Evolutionary conservation across 1,139 yeast genomes (phyloP).

Genomic region (Yamadazyma oceani): DNA sequence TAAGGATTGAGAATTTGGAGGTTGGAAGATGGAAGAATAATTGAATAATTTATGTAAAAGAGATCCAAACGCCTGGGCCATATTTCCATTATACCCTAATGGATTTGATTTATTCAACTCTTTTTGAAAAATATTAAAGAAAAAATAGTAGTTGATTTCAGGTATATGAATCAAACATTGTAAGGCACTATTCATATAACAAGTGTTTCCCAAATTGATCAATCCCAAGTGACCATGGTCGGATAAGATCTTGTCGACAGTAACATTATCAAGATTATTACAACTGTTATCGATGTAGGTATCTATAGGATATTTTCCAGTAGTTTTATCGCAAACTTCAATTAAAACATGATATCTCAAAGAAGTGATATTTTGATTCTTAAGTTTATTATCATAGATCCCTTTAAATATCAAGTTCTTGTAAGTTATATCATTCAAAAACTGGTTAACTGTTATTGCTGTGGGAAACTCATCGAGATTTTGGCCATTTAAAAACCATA

Average conservation of each 20-base stretch:
- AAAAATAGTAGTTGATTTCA: slow-evolving; percentile 75
- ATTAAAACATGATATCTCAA: slow-evolving; percentile 33
- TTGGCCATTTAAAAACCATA: slow-evolving; percentile 40
- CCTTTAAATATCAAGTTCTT: slow-evolving; percentile 32
- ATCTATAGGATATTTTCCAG: slow-evolving; percentile 30
- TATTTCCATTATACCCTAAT: slow-evolving; percentile 78
- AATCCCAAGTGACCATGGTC: slow-evolving; percentile 57
- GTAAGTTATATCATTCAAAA: slow-evolving; percentile 31
- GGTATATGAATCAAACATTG: slow-evolving; percentile 90
- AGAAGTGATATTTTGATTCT: slow-evolving; percentile 31
- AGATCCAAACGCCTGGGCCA: slow-evolving; percentile 73
- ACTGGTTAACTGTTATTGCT: slow-evolving; percentile 25
- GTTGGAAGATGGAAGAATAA: slow-evolving; percentile 6
- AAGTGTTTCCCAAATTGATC: slow-evolving; percentile 85
- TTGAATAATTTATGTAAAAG: slow-evolving; percentile 62
- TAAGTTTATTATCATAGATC: slow-evolving; percentile 25
- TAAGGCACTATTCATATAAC: slow-evolving; percentile 95
- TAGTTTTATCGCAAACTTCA: slow-evolving; percentile 28
- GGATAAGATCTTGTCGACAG: slow-evolving; percentile 13
- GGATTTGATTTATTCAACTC: slow-evolving; percentile 76
- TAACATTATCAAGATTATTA: slow-evolving; percentile 16
- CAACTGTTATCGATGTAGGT: slow-evolving; percentile 12
- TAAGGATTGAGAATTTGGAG: slow-evolving; percentile 12
- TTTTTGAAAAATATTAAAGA: slow-evolving; percentile 54
- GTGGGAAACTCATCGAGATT: slow-evolving; percentile 25